Percentiles rank a stretch among this genome's conserved stretches.
phyloP scores from a whole-genome alignment of 441 rosid genomes.

The Capsella rubella region DNA sequence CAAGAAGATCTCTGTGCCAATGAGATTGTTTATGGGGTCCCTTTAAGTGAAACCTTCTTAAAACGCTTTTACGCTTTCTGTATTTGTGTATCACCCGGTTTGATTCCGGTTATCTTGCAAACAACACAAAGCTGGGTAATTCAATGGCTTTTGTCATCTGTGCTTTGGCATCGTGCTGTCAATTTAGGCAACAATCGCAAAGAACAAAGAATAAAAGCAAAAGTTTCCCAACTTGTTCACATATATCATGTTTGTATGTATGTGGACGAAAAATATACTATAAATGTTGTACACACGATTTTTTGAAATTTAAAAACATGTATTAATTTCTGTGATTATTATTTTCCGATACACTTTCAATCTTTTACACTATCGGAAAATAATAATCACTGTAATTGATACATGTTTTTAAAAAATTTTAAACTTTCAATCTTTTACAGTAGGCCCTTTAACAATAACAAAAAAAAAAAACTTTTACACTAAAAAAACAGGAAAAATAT shows the following conservation, averaged over 20 bases:
- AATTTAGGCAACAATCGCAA: constrained; percentile 31
- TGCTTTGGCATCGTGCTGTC: constrained; percentile 30
- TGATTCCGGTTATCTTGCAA: constrained; percentile 15
- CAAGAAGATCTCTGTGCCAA: constrained; percentile 42
- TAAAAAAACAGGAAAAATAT: not conserved
- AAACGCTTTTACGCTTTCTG: constrained; percentile 31
- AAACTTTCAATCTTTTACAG: not conserved
- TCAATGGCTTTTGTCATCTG: not conserved
- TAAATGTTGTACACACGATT: not conserved
- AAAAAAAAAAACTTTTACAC: not conserved
- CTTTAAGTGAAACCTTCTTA: constrained; percentile 21
- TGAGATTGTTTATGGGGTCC: constrained; percentile 41
- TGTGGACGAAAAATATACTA: not conserved
- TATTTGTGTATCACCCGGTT: constrained; percentile 13
- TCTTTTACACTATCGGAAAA: not conserved
- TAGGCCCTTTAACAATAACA: not conserved
- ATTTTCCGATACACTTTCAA: not conserved
- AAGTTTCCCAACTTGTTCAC: constrained; percentile 18
- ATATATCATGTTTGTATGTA: not conserved
- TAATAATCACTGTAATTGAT: no score
- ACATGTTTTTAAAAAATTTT: no score
- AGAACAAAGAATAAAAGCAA: constrained; percentile 25
- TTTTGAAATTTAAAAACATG: not conserved
- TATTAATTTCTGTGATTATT: no score
- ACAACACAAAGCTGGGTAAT: constrained; percentile 17